Percentiles rank a stretch among this genome's conserved stretches.
Evolutionary conservation across 2,329 filamentous ascomycete genomes (phyloP).

Genomic region (Penicillium sp.): DNA sequence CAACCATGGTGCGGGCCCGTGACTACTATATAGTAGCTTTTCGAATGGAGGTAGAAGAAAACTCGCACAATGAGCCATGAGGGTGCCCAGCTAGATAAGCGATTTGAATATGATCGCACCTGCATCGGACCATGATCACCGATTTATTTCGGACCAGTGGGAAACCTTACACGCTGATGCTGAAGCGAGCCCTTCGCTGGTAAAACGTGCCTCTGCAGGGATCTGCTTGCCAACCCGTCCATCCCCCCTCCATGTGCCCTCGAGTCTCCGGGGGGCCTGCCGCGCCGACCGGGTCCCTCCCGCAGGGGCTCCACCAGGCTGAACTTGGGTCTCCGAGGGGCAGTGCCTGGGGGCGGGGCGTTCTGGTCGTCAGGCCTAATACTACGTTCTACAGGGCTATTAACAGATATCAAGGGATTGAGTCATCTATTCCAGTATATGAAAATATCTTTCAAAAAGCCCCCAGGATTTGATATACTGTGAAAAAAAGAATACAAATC

Average conservation of each 20-base stretch:
- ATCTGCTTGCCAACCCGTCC: background rate
- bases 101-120: background rate
- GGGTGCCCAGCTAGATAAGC: conserved; percentile 3
- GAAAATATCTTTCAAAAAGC: no score
- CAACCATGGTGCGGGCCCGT: background rate
- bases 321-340: background rate
- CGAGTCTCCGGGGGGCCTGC: background rate
- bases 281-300: background rate
- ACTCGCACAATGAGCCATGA: background rate
- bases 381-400: background rate
- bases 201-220: background rate
- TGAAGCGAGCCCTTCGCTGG: background rate
- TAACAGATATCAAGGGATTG: background rate
- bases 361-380: background rate
- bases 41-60: background rate
- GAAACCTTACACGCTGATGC: background rate
- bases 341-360: background rate
- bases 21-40: background rate
- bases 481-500: background rate
- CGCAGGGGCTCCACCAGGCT: background rate
- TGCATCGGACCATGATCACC: background rate
- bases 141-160: conserved; percentile 4
- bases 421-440: no score
- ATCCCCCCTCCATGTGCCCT: background rate
- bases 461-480: no score